A percentile compares a stretch with the other conserved stretches of the same genome.
phyloP scores from a whole-genome alignment of 108 stramenopile species.

The Mediolabrus comicus region DNA sequence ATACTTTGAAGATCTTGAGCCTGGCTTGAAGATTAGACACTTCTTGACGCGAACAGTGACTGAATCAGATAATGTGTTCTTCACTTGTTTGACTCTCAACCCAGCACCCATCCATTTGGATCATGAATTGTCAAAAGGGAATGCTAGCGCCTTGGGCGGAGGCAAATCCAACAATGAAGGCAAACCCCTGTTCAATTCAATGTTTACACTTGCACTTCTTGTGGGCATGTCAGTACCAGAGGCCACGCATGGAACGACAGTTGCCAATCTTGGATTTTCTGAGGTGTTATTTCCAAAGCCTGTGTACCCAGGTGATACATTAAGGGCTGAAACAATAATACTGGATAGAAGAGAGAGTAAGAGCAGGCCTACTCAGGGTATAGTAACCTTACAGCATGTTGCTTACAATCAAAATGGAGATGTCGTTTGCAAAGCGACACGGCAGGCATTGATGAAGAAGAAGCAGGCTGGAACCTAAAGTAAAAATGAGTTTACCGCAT shows the following conservation, averaged over 20 bases:
- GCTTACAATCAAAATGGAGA: slow-evolving; percentile 51
- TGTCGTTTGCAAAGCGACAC: slow-evolving; percentile 37
- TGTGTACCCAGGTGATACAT: slow-evolving; percentile 48
- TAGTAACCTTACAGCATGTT: slow-evolving; percentile 43
- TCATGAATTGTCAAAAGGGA: slow-evolving; percentile 41
- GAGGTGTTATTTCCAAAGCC: slow-evolving; percentile 51
- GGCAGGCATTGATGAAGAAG: slow-evolving; percentile 53
- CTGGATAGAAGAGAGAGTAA: slow-evolving; percentile 44
- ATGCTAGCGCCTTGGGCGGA: slow-evolving; percentile 3
- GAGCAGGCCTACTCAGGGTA: slow-evolving; percentile 44
- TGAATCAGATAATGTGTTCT: slow-evolving; percentile 48
- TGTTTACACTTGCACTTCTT: slow-evolving; percentile 50
- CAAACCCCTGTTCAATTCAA: slow-evolving; percentile 50
- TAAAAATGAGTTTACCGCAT: slow-evolving; percentile 1
- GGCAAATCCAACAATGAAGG: not conserved
- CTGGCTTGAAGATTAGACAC: slow-evolving; percentile 31
- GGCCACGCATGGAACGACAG: slow-evolving; percentile 46
- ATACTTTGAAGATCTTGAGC: slow-evolving; percentile 43
- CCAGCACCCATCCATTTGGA: slow-evolving; percentile 48
- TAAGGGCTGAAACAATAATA: slow-evolving; percentile 38
- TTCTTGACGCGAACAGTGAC: slow-evolving; percentile 46
- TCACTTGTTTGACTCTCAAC: slow-evolving; percentile 48
- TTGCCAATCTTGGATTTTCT: slow-evolving; percentile 50
- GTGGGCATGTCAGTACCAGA: slow-evolving; percentile 49
- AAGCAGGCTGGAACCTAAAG: not conserved